A percentile compares a stretch with the other conserved stretches of the same genome.
These are phyloP conservation scores for Capsicum baccatum DNA, from an alignment of 257 asterid genomes.

Conservation along the genomic window DNA sequence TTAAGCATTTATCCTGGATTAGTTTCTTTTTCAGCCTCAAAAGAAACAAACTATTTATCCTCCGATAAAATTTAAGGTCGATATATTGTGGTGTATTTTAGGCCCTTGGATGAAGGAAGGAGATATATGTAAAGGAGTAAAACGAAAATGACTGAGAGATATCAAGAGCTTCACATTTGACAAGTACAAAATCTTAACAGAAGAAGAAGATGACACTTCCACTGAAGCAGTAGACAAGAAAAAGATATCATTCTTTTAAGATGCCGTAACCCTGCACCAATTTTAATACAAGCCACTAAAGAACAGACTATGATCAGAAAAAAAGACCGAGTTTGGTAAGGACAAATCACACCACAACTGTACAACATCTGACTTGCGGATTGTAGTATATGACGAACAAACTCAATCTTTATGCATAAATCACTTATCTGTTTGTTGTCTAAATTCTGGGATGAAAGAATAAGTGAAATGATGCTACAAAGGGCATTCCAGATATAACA, in stretches of 20 bases:
- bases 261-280: not conserved
- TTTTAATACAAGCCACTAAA: not conserved
- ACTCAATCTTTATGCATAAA: not conserved
- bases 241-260: not conserved
- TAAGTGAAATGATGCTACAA: not conserved
- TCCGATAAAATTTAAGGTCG: not conserved
- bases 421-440: not conserved
- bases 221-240: constrained; percentile 13
- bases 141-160: not conserved
- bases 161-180: not conserved
- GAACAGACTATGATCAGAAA: not conserved
- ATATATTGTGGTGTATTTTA: not conserved
- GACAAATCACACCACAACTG: not conserved
- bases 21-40: not conserved
- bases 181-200: not conserved
- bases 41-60: not conserved
- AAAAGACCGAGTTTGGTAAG: not conserved
- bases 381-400: not conserved
- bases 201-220: constrained; percentile 6
- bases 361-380: not conserved
- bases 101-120: constrained; percentile 21
- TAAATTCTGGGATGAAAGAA: not conserved
- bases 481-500: not conserved
- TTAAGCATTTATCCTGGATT: constrained; percentile 3
- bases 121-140: not conserved